Evolutionary conservation across 1,139 yeast species (phyloP), one percentile per base, ranked within the genome.

Genomic region (Geotrichum klebahnii): DNA sequence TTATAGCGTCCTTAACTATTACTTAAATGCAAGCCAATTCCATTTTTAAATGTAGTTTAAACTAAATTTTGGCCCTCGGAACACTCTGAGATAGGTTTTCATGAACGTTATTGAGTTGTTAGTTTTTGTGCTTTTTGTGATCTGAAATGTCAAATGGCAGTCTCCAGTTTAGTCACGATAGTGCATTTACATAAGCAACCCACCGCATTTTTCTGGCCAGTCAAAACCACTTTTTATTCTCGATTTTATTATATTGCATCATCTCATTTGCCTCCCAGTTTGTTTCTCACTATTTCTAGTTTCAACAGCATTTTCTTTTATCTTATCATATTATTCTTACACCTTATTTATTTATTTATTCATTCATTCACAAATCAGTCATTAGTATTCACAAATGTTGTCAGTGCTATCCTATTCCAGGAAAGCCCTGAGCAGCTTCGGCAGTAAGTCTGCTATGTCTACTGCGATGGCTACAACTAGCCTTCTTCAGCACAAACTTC

Each of bases 381-480:
- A n/a, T n/a, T n/a, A n/a, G n/a, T n/a, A n/a, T n/a, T n/a, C n/a
- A n/a, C n/a, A n/a, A n/a, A 35, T 35, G 38, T 35, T 35, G 24
- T 14, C 38, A 14, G 38, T 26, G 38, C n/a, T 35, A 5, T 2
- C 38, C n/a, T 23, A 12, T 8, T 35, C 38, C 6, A 35, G 38
- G 38, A 35, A 17, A 14, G 38, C 38, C n/a, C 23, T 35, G 38
- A 19, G 20, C 38, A 24, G 23, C 42, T 5, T n/a, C 10, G 33
- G 22, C 28, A n/a, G 20, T 17, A 17, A 19, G 32, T 22, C 33
- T 8, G 9, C 17, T 6, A 38, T 38, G 42, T 12, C 20, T 14
- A 19, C 33, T 16, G 38, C 38, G 14, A 29, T 5, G 14, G 2
- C 2, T 29, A 12, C 14, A n/a, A 29, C 12, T 29, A 5, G 12